Base-by-base conservation (phyloP, 2,329 filamentous ascomycete species). In the Aureobasidium pullulans region DNA sequence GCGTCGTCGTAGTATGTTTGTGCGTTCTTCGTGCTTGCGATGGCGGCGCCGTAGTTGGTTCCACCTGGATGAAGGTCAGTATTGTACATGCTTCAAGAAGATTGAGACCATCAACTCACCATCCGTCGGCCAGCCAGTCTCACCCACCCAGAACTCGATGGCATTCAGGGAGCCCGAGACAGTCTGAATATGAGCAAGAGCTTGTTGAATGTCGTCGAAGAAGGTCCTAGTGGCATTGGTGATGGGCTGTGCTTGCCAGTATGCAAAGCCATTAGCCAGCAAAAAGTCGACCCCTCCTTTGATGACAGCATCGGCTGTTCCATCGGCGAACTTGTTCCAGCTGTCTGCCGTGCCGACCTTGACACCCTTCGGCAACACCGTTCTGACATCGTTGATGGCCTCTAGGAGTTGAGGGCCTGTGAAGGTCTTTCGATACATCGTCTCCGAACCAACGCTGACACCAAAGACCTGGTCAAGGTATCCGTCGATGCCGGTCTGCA, bases 241-340 rank as follows among this genome's bases (percentile, higher is more conserved):
- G 62, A 80, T 80, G 47, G 75, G 74, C 68, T 80, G 79, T 43
- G 81, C 84, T 71, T 89, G 86, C 86, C 86, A 89, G 78, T 87
- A 89, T 34, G 83, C 81, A 69, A 89, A 89, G 29, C 84, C 86
- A 68, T 89, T 89, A 69, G 81, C 78, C 62, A 89, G 79, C 77
- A 85, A 73, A 60, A 88, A 78, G 59, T 81, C 82, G 54, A 87
- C 83, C 54, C 79, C 81, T 48, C 79, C 79, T 56, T 72, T 71
- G 66, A 88, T 81, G 63, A 88, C 75, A 13, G 81, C 76, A 70
- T 89, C 82, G 40, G 82, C 85, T 29, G 85, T 87, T 40, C 85
- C 85, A 68, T 88, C 85, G 48, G 81, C 78, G 67, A 79, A 85
- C 73, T 86, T 87, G 75, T 88, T 89, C 86, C 86, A 89, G 69